A percentile compares a stretch with the other conserved stretches of the same genome.
These are phyloP conservation scores for Paracamarosporium sp. DNA, from an alignment of 2,329 filamentous ascomycete species.

Conservation along the genomic window DNA sequence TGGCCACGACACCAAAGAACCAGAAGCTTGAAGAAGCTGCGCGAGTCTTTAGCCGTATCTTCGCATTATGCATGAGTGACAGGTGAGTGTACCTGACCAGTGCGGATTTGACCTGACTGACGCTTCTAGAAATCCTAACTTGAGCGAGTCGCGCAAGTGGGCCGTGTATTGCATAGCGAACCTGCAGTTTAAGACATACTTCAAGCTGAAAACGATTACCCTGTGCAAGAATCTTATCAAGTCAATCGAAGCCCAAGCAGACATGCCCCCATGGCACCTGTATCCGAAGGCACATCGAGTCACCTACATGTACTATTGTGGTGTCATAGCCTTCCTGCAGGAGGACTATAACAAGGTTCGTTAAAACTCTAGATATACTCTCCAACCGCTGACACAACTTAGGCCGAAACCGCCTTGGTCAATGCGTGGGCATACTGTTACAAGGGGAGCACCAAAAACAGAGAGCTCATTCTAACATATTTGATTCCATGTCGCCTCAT, in stretches of 20 bases:
- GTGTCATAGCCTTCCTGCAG: slow-evolving; percentile 90
- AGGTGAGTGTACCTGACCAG: slow-evolving; percentile 60
- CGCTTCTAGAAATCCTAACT: slow-evolving; percentile 71
- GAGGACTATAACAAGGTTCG: slow-evolving; percentile 83
- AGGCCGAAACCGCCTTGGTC: slow-evolving; percentile 64
- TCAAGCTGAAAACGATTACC: slow-evolving; percentile 90
- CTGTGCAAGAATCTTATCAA: slow-evolving; percentile 89
- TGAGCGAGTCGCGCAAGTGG: slow-evolving; percentile 91
- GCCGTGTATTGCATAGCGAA: slow-evolving; percentile 95
- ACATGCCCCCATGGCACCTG: slow-evolving; percentile 78
- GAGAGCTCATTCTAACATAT: slow-evolving; percentile 93
- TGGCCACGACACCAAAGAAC: slow-evolving; percentile 68
- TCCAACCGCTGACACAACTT: slow-evolving; percentile 19
- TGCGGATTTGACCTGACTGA: slow-evolving; percentile 24
- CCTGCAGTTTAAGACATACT: slow-evolving; percentile 97
- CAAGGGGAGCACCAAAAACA: slow-evolving; percentile 73
- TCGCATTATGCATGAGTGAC: slow-evolving; percentile 87
- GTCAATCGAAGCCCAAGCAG: slow-evolving; percentile 76
- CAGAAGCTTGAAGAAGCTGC: slow-evolving; percentile 91
- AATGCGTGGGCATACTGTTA: slow-evolving; percentile 86
- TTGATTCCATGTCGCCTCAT: slow-evolving; percentile 92
- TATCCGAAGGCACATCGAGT: slow-evolving; percentile 93
- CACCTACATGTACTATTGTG: slow-evolving; percentile 95
- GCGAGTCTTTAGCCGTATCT: slow-evolving; percentile 88
- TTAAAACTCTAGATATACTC: neutral